These are phyloP conservation scores for Neocallimastix lanati DNA, from an alignment of 192 early-diverging fungal genomes.

Conservation along the genomic window DNA sequence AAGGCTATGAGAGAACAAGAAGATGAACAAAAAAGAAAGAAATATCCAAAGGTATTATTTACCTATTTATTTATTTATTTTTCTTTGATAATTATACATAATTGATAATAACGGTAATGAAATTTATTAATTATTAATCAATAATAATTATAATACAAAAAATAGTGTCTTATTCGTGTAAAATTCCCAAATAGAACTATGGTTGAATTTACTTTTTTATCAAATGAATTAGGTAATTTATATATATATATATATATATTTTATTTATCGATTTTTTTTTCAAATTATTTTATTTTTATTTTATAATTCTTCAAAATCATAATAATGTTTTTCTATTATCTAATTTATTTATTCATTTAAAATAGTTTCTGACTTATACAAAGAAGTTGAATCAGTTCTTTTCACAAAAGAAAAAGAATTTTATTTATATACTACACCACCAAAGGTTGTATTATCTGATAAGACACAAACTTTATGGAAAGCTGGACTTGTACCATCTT, in stretches of 20 bases:
- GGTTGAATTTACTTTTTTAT: background rate
- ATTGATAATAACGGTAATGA: no score
- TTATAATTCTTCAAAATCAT: no score
- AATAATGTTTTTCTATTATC: no score
- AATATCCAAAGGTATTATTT: constrained; percentile 47
- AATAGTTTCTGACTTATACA: background rate
- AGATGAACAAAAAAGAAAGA: constrained; percentile 27
- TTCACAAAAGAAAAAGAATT: background rate
- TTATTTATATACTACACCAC: background rate
- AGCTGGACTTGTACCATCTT: background rate
- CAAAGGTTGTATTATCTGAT: background rate
- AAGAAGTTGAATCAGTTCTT: background rate
- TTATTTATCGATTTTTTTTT: no score
- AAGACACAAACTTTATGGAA: background rate
- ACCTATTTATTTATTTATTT: no score
- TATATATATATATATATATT: no score
- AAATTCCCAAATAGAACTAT: background rate
- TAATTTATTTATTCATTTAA: no score
- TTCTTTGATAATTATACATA: no score
- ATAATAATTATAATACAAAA: no score
- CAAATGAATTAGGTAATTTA: background rate
- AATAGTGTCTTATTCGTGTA: background rate
- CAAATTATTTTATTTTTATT: no score
- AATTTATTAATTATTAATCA: no score
- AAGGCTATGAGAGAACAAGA: constrained; percentile 56